Evolutionary conservation across 2,329 filamentous ascomycete species (phyloP).

Genomic region (Nigrospora osmanthi): DNA sequence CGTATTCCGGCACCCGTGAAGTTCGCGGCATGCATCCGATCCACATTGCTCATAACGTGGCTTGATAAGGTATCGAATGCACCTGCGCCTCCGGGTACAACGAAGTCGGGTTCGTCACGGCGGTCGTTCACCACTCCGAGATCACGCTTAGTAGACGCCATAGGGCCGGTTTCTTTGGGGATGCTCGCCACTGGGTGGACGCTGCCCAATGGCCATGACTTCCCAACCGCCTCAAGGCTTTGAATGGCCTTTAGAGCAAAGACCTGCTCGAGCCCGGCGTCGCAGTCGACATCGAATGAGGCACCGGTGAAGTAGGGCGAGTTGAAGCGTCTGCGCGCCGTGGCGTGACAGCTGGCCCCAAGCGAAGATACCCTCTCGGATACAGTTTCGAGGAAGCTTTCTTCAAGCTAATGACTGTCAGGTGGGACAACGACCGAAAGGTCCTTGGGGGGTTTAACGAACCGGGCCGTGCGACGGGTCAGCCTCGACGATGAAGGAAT

Average conservation of each 20-base stretch:
- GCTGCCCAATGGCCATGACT: not conserved
- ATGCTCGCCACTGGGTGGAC: not conserved
- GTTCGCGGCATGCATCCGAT: not conserved
- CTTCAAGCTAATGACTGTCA: not conserved
- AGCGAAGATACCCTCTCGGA: not conserved
- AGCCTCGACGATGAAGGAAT: not conserved
- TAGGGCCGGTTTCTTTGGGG: not conserved
- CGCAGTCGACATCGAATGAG: not conserved
- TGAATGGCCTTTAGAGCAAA: not conserved
- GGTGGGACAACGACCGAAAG: too few relatives aligned
- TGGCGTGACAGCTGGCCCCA: not conserved
- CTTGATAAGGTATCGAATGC: not conserved
- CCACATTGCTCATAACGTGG: not conserved
- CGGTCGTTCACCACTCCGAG: not conserved
- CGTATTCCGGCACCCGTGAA: not conserved
- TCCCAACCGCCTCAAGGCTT: not conserved
- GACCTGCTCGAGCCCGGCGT: not conserved
- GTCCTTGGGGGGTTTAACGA: too few relatives aligned
- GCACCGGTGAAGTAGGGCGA: not conserved
- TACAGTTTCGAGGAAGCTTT: not conserved
- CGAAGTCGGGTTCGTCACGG: not conserved
- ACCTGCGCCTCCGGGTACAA: too few relatives aligned
- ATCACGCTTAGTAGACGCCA: too few relatives aligned
- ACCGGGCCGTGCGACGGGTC: not conserved
- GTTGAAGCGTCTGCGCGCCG: not conserved